Conservation (phyloP, 805 yeast species). For the Lipomyces kockii region DNA sequence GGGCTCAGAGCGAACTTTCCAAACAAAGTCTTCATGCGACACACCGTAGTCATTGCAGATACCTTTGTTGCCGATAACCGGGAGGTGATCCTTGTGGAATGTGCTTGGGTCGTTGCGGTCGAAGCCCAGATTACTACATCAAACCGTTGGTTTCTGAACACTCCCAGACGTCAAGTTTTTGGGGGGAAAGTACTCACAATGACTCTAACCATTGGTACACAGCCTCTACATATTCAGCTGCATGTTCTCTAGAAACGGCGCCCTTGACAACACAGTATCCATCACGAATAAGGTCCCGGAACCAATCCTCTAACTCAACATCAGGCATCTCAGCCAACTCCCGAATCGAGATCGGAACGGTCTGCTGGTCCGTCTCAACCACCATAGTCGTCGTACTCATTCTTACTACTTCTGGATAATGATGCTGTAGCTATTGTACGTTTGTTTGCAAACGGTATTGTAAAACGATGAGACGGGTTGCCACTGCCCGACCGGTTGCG, state of each 20-base stretch:
- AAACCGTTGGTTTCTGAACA: background rate
- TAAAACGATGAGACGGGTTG: too few species aligned
- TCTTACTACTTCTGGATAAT: background rate
- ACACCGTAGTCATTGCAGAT: constrained; percentile 13
- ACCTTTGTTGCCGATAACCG: constrained; percentile 13
- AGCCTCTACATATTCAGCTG: constrained; percentile 19
- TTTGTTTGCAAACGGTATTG: too few species aligned
- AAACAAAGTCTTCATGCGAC: constrained; percentile 29
- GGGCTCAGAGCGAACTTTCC: constrained; percentile 25
- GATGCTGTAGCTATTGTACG: too few species aligned
- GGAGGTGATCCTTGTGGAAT: constrained; percentile 15
- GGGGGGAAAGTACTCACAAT: constrained; percentile 9
- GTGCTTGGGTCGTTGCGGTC: constrained; percentile 25
- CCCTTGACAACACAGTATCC: constrained; percentile 30
- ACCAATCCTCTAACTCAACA: constrained; percentile 26
- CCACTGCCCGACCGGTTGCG: too few species aligned
- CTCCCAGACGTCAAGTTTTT: background rate
- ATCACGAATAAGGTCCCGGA: constrained; percentile 25
- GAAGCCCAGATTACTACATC: constrained; percentile 20
- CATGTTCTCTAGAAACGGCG: constrained; percentile 26
- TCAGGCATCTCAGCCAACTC: constrained; percentile 15
- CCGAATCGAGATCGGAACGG: constrained; percentile 24
- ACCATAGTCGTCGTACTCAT: constrained; percentile 7
- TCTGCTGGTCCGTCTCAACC: constrained; percentile 1
- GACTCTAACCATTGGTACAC: constrained; percentile 21